A percentile compares a stretch with the other conserved stretches of the same genome.
phyloP scores from a whole-genome alignment of 78 protist species.

The Pelomyxa schiedti region DNA sequence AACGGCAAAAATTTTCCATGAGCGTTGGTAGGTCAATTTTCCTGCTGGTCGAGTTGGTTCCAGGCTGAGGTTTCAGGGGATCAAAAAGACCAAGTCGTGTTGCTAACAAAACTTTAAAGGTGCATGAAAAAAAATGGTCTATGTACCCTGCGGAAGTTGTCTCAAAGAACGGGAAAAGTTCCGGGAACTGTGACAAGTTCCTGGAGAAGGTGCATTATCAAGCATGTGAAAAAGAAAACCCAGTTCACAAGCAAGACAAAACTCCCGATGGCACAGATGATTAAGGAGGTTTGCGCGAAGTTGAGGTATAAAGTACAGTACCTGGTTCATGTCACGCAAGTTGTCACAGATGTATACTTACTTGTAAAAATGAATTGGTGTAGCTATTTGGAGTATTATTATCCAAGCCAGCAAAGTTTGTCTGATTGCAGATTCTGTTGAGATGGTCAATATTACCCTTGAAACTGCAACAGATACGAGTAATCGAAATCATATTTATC shows the following conservation, averaged over 20 bases:
- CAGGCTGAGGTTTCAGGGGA: slow-evolving; percentile 11
- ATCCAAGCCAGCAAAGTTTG: slow-evolving; percentile 54
- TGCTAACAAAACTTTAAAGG: not conserved
- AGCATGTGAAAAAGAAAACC: slow-evolving; percentile 51
- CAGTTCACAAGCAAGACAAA: slow-evolving; percentile 56
- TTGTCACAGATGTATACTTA: too few relatives aligned
- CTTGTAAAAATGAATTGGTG: slow-evolving; percentile 55
- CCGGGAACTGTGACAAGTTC: slow-evolving; percentile 5
- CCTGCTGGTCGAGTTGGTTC: slow-evolving; percentile 22
- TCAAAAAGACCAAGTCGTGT: not conserved
- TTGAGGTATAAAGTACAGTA: slow-evolving; percentile 52
- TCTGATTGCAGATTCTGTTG: slow-evolving; percentile 24
- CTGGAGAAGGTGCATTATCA: not conserved
- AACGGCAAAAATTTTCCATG: slow-evolving; percentile 29
- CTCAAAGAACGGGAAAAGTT: slow-evolving; percentile 42
- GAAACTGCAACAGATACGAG: too few relatives aligned
- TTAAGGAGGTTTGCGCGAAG: slow-evolving; percentile 19
- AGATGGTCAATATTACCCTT: too few relatives aligned
- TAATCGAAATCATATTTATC: too few relatives aligned
- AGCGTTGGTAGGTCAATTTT: slow-evolving; percentile 24
- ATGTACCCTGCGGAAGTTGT: slow-evolving; percentile 37
- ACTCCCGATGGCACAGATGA: slow-evolving; percentile 40
- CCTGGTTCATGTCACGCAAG: too few relatives aligned
- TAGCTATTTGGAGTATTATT: slow-evolving; percentile 36
- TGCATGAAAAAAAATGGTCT: too few relatives aligned